Evolutionary conservation across 225 moss, liverwort and hornwort genomes (phyloP).

Genomic region (Bryoerythrophyllum caledonicum): DNA sequence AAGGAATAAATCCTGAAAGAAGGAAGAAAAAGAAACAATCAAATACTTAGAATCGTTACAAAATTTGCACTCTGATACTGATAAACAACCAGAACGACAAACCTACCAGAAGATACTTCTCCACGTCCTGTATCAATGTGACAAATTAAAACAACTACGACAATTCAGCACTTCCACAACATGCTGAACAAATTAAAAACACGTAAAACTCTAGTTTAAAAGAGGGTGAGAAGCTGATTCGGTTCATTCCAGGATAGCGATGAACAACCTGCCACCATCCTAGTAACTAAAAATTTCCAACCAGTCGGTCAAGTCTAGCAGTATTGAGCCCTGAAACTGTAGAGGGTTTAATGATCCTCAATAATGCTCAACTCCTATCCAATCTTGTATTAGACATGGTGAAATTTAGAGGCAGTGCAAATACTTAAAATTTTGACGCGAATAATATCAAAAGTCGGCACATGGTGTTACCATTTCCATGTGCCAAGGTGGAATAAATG

Average conservation of each 20-base stretch:
- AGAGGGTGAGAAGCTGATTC: conserved; percentile 15
- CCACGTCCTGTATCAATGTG: background rate
- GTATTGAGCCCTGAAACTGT: conserved; percentile 7
- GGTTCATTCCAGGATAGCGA: background rate
- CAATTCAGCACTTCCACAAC: conserved; percentile 21
- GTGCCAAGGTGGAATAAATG: conserved; percentile 50
- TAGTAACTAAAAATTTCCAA: conserved; percentile 5
- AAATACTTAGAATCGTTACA: conserved; percentile 20
- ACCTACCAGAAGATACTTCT: conserved; percentile 13
- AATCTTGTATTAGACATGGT: too few relatives aligned
- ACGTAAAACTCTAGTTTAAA: conserved; percentile 9
- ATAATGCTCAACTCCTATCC: too few relatives aligned
- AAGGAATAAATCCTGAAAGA: conserved; percentile 50
- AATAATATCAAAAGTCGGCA: conserved; percentile 43
- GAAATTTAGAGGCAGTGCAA: conserved; percentile 23
- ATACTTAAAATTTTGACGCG: conserved; percentile 30
- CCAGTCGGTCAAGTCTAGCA: conserved; percentile 19
- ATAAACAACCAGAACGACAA: background rate
- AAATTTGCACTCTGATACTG: background rate
- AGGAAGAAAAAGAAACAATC: background rate
- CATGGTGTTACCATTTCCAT: conserved; percentile 69
- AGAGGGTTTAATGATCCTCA: conserved; percentile 2
- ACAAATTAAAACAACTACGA: background rate
- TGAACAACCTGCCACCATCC: conserved; percentile 18
- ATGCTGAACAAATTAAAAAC: background rate